Evolutionary conservation across 2,329 filamentous ascomycete species (phyloP).

Genomic region (Cordyceps farinosa): DNA sequence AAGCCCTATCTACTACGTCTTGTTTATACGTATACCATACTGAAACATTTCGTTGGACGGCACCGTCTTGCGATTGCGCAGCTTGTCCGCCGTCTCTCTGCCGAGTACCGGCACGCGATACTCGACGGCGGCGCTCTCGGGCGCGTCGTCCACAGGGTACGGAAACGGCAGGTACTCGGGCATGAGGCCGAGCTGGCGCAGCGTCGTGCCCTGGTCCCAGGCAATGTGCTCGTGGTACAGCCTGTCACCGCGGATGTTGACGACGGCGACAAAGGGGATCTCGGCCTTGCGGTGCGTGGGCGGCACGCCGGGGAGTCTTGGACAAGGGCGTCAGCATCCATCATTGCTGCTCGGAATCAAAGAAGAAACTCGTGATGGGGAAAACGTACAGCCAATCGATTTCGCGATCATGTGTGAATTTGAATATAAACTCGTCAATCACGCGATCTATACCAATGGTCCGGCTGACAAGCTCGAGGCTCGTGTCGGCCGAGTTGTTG

Average conservation of each 20-base stretch:
- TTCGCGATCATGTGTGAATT: slow-evolving; percentile 55
- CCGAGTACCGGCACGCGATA: slow-evolving; percentile 33
- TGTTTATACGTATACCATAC: slow-evolving; percentile 11
- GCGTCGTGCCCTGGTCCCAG: slow-evolving; percentile 62
- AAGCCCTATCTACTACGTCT: not conserved
- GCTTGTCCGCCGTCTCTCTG: slow-evolving; percentile 31
- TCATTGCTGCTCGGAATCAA: not conserved
- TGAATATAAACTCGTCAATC: slow-evolving; percentile 65
- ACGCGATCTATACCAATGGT: slow-evolving; percentile 68
- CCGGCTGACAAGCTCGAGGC: slow-evolving; percentile 32
- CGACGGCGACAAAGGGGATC: slow-evolving; percentile 58
- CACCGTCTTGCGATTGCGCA: slow-evolving; percentile 30
- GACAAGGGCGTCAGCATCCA: not conserved
- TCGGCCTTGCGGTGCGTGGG: slow-evolving; percentile 49
- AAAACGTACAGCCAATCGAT: slow-evolving; percentile 59
- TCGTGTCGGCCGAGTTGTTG: slow-evolving; percentile 33
- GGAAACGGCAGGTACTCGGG: slow-evolving; percentile 20
- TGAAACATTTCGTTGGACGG: slow-evolving; percentile 33
- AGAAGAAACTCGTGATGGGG: slow-evolving; percentile 26
- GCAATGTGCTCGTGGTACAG: slow-evolving; percentile 63
- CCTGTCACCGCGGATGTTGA: slow-evolving; percentile 59
- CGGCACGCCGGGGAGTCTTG: slow-evolving; percentile 47
- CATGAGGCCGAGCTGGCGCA: slow-evolving; percentile 54
- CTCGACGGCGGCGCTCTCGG: slow-evolving; percentile 22
- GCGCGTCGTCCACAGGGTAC: not conserved